Percentiles rank a stretch among this genome's conserved stretches.
Conservation (phyloP, 164 flowering plant species). For the Malania oleifera region DNA sequence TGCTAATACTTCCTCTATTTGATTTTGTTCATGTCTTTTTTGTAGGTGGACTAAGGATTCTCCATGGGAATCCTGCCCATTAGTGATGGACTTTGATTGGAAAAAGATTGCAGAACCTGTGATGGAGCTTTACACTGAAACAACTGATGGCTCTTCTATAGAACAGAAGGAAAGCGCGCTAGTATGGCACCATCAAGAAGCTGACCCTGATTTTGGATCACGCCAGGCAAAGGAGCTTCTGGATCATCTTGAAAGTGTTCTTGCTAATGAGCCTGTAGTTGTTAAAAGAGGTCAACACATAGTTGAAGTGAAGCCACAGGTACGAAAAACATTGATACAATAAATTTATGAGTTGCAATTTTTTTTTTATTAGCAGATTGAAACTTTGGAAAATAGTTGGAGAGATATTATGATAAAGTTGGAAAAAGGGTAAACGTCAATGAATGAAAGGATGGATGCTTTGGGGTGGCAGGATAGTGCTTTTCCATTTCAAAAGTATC, state of each 20-base stretch:
- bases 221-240: conserved; percentile 40
- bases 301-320: conserved; percentile 48
- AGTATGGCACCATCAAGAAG: conserved; percentile 40
- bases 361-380: too few species aligned
- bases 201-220: conserved; percentile 33
- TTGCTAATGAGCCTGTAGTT: conserved; percentile 42
- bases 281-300: conserved; percentile 38
- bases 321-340: not conserved
- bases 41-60: conserved; percentile 30
- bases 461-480: too few species aligned
- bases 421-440: too few species aligned
- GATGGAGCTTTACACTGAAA: conserved; percentile 39
- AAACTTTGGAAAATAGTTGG: too few species aligned
- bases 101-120: conserved; percentile 32
- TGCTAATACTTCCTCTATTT: not conserved
- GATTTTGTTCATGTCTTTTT: not conserved
- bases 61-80: conserved; percentile 25
- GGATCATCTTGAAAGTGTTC: conserved; percentile 42
- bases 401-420: too few species aligned
- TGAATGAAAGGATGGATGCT: too few species aligned
- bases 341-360: too few species aligned
- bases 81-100: conserved; percentile 29
- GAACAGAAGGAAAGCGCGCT: conserved; percentile 39
- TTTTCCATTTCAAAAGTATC: too few species aligned
- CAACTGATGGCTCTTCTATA: conserved; percentile 45